Evolutionary conservation across 352 stramenopile genomes (phyloP), one percentile per base, ranked within the genome.

Genomic region (Phytophthora tubulina): DNA sequence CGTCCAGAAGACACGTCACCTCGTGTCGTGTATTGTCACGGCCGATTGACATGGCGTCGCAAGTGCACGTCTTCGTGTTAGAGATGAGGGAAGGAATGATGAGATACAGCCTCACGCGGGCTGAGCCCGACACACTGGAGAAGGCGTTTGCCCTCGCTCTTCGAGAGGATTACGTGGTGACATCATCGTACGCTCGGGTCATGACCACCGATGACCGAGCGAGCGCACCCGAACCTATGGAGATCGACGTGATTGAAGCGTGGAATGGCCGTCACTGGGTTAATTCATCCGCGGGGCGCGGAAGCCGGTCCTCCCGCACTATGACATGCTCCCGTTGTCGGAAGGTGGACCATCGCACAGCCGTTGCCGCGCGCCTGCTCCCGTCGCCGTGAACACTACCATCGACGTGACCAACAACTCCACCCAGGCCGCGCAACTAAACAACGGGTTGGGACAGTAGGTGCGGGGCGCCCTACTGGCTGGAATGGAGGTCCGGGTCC

Each of bases 221-320:
- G 8, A 11, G 1, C 3, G 10, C 35, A 0, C 51, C 33, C n/a
- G 17, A 45, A n/a, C 51, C 51, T 3, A 58, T 48, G 51, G 35
- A 46, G 17, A 58, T 48, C n/a, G 51, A 58, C n/a, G 51, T 35
- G 2, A 48, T 58, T 4, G 33, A 45, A 38, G 51, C 38, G n/a
- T n/a, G 10, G 4, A 10, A 3, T 6, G 10, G 17, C 38, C 50
- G 50, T 15, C 33, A 17, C 2, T 6, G 41, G 41, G 8, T 11
- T 3, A 48, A 17, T 17, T 17, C 41, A 15, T 48, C 41, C 15
- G 21, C 21, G 21, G 21, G 21, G 21, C 1, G 21, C 21, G 21
- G 21, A 27, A 27, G 21, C 1, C 21, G 21, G 21, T 2, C 21
- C 21, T 27, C 21, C 21, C 21, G 21, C 21, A 1, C 1, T 27